Conservation (phyloP, 768 basidiomycete species). For the Lactifluus hygrophoroides region DNA sequence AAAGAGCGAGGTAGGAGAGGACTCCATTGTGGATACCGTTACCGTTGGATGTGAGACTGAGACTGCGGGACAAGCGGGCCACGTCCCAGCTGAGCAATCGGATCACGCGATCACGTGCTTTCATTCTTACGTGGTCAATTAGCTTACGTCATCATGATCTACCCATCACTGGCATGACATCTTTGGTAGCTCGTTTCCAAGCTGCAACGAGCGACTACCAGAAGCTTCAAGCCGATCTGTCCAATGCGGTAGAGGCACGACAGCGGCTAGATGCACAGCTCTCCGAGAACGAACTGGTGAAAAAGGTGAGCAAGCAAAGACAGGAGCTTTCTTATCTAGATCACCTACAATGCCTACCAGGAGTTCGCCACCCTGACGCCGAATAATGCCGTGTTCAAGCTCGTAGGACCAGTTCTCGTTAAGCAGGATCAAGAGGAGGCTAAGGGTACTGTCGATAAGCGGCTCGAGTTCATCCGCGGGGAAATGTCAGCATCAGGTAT, state of each 20-base stretch:
- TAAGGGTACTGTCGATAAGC: conserved; percentile 78
- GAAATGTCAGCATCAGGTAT: conserved; percentile 61
- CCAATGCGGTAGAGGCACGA: conserved; percentile 64
- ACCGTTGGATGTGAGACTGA: no score
- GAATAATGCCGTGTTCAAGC: conserved; percentile 80
- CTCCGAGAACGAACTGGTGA: conserved; percentile 86
- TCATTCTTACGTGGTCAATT: no score
- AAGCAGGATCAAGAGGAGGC: conserved; percentile 86
- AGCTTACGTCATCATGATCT: background rate
- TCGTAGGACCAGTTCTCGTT: conserved; percentile 84
- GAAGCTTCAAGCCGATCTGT: conserved; percentile 68
- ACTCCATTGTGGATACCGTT: conserved; percentile 48
- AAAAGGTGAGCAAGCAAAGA: conserved; percentile 52
- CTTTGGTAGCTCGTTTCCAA: conserved; percentile 55
- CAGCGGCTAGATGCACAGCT: conserved; percentile 86
- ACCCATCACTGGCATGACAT: conserved; percentile 31
- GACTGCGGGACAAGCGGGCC: background rate
- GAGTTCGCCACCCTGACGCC: conserved; percentile 72
- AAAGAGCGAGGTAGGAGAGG: conserved; percentile 76
- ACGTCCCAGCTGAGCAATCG: no score
- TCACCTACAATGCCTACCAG: conserved; percentile 34
- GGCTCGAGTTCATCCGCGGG: conserved; percentile 77
- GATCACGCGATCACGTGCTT: background rate
- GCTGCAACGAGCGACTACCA: conserved; percentile 66
- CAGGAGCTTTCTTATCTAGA: background rate